These are phyloP conservation scores for Linderniella brevidens DNA, from an alignment of 257 asterid genomes.

Conservation along the genomic window DNA sequence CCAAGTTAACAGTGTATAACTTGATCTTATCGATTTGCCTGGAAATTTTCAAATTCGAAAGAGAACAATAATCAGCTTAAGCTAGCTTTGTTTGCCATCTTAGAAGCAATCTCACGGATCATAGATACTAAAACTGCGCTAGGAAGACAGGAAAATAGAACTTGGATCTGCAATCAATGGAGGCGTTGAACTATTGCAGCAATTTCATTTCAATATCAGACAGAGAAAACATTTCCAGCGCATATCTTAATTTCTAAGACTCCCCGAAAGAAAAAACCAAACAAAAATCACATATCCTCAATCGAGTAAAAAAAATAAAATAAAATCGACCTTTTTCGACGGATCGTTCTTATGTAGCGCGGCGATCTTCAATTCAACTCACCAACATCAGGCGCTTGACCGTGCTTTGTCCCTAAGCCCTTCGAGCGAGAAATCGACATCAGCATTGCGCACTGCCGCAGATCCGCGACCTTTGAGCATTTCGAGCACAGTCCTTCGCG, in stretches of 20 bases:
- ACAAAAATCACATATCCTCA: too few species aligned
- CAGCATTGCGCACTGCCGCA: slow-evolving; percentile 48
- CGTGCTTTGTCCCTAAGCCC: slow-evolving; percentile 44
- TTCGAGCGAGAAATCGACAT: slow-evolving; percentile 43
- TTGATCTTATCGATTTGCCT: slow-evolving; percentile 22
- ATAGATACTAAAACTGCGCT: slow-evolving; percentile 17
- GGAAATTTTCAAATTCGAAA: slow-evolving; percentile 63
- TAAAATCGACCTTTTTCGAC: slow-evolving; percentile 46
- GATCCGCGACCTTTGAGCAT: slow-evolving; percentile 92
- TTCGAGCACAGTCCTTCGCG: slow-evolving; percentile 64
- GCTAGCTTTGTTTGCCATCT: too few species aligned
- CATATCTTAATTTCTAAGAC: too few species aligned
- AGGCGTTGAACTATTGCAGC: too few species aligned
- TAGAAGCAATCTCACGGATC: slow-evolving; percentile 30
- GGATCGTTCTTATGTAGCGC: slow-evolving; percentile 61
- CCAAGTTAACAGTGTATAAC: not conserved
- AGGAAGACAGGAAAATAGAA: slow-evolving; percentile 37
- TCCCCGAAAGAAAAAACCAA: not conserved
- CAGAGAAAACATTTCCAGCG: too few species aligned
- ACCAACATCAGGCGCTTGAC: slow-evolving; percentile 29
- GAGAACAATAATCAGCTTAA: slow-evolving; percentile 30
- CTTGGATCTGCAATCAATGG: slow-evolving; percentile 48
- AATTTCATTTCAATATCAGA: too few species aligned
- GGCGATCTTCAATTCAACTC: slow-evolving; percentile 39
- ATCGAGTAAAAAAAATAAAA: too few species aligned